Evolutionary conservation across 345 rosid genomes (phyloP).

Genomic region (Dipteronia sinensis): DNA sequence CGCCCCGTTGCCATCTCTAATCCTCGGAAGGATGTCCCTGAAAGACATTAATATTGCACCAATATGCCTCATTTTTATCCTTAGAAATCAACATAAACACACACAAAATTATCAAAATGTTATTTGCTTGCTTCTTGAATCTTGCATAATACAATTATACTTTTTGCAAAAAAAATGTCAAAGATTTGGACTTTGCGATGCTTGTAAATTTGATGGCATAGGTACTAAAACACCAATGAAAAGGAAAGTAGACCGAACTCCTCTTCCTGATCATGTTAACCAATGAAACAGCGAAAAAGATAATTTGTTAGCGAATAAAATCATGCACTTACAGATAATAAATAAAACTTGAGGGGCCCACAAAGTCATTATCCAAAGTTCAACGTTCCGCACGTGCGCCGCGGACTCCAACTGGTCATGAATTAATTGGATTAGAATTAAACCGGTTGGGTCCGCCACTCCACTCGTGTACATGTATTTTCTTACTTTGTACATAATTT

Average conservation of each 20-base stretch:
- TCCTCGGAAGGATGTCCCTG: no score
- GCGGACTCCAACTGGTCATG: slow-evolving; percentile 27
- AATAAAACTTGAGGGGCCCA: neutral
- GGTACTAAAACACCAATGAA: neutral
- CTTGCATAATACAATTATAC: no score
- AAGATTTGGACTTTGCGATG: neutral
- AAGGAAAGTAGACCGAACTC: neutral
- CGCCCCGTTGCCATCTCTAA: no score
- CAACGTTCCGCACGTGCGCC: slow-evolving; percentile 29
- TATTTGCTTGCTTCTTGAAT: no score
- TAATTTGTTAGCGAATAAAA: neutral
- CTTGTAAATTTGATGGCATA: neutral
- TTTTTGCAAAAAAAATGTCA: neutral
- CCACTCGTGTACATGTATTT: no score
- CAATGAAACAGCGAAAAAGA: neutral
- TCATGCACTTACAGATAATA: neutral
- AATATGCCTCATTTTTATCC: no score
- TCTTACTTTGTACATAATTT: no score
- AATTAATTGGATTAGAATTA: slow-evolving; percentile 25
- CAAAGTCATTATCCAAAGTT: slow-evolving; percentile 11
- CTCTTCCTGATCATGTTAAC: neutral
- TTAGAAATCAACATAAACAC: no score
- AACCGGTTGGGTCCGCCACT: slow-evolving; percentile 22
- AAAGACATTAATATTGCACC: no score
- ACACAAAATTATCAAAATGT: no score